Percentiles rank a stretch among this genome's conserved stretches.
Evolutionary conservation across 1,139 yeast genomes (phyloP).

Genomic region (Magnusiomyces clavatus): DNA sequence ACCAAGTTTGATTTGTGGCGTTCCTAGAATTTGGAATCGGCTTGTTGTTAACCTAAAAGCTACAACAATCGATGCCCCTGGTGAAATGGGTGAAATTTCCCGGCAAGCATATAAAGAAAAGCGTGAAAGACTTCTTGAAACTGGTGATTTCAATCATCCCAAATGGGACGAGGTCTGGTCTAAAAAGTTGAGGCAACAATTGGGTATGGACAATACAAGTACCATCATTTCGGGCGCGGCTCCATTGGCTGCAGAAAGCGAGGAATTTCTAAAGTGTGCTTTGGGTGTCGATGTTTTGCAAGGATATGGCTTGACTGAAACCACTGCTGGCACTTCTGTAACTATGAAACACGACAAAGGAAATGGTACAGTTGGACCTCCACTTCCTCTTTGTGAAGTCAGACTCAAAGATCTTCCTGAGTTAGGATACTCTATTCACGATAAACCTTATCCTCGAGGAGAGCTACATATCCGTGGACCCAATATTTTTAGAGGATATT

Average conservation of each 20-base stretch:
- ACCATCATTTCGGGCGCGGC: constrained; percentile 60
- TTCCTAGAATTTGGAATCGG: constrained; percentile 60
- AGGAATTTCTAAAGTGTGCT: constrained; percentile 54
- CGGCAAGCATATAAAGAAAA: constrained; percentile 37
- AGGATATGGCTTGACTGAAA: constrained; percentile 76
- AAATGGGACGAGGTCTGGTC: constrained; percentile 46
- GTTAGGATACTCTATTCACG: constrained; percentile 52
- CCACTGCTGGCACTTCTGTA: constrained; percentile 55
- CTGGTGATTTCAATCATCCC: constrained; percentile 32
- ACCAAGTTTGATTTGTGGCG: constrained; percentile 49
- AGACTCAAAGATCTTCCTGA: constrained; percentile 59
- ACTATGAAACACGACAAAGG: constrained; percentile 41
- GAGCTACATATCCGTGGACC: constrained; percentile 65
- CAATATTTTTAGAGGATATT: constrained; percentile 54
- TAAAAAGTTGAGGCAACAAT: constrained; percentile 44
- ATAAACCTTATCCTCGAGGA: constrained; percentile 43
- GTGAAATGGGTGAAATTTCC: constrained; percentile 19
- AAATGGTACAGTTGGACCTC: constrained; percentile 57
- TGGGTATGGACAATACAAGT: constrained; percentile 49
- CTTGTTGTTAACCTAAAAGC: constrained; percentile 48
- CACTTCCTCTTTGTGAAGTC: constrained; percentile 46
- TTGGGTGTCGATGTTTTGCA: constrained; percentile 53
- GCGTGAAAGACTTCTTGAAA: constrained; percentile 29
- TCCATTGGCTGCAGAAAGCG: constrained; percentile 56
- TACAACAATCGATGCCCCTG: constrained; percentile 25